A percentile compares a stretch with the other conserved stretches of the same genome.
These are phyloP conservation scores for Scleromitrula shiraiana DNA, from an alignment of 2,329 filamentous ascomycete genomes.

Conservation along the genomic window DNA sequence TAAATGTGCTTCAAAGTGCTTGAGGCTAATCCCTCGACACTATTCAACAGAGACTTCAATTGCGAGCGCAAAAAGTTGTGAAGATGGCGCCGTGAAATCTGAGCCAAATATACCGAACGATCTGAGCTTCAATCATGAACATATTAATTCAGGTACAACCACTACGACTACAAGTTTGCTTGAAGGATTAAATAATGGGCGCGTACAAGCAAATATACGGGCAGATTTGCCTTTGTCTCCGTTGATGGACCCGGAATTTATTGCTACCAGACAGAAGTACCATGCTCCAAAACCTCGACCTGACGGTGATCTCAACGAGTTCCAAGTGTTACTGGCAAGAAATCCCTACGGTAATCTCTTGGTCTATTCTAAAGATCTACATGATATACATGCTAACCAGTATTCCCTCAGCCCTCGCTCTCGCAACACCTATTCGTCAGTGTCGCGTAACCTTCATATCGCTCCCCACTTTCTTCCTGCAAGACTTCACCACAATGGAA, in stretches of 20 bases:
- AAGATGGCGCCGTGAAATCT: not conserved
- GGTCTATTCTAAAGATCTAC: not conserved
- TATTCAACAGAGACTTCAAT: not conserved
- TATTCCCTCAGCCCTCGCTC: constrained; percentile 38
- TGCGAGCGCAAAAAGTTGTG: not conserved
- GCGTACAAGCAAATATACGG: not conserved
- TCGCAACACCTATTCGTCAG: constrained; percentile 51
- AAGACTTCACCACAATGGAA: constrained; percentile 48
- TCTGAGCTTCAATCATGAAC: not conserved
- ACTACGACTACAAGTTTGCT: no score
- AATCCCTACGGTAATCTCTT: constrained; percentile 48
- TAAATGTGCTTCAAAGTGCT: constrained; percentile 15
- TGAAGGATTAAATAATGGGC: not conserved
- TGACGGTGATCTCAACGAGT: constrained; percentile 33
- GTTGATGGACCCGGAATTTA: constrained; percentile 37
- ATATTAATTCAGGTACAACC: no score
- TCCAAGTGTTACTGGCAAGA: constrained; percentile 49
- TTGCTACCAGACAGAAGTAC: constrained; percentile 29
- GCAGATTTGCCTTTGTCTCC: constrained; percentile 38
- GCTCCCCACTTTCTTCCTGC: constrained; percentile 55
- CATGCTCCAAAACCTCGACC: constrained; percentile 22
- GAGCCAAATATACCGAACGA: not conserved
- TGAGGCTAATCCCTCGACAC: not conserved
- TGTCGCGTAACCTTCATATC: constrained; percentile 41
- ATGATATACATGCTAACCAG: not conserved